Evolutionary conservation across 805 yeast species (phyloP).

Genomic region (Barnettozyma wickerhamii): DNA sequence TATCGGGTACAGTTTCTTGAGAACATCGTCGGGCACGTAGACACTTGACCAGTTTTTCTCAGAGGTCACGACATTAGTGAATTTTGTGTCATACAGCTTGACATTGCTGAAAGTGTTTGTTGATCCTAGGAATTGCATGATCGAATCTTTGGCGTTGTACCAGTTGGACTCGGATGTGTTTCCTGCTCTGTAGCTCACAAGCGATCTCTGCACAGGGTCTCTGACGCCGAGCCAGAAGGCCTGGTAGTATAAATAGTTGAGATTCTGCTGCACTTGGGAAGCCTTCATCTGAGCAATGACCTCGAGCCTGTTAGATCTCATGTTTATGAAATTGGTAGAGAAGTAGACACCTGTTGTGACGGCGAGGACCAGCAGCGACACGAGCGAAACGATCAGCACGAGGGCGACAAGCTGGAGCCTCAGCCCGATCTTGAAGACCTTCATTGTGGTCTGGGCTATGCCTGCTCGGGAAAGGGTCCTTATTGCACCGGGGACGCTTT

Average conservation of each 20-base stretch:
- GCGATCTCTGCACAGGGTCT: slow-evolving; percentile 55
- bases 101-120: slow-evolving; percentile 62
- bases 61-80: slow-evolving; percentile 42
- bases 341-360: slow-evolving; percentile 75
- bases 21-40: slow-evolving; percentile 27
- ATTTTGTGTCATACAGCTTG: slow-evolving; percentile 58
- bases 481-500: too few species aligned
- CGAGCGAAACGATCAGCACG: slow-evolving; percentile 63
- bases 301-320: slow-evolving; percentile 66
- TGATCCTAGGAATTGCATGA: slow-evolving; percentile 60
- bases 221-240: slow-evolving; percentile 58
- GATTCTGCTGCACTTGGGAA: slow-evolving; percentile 68
- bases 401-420: slow-evolving; percentile 70
- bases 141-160: slow-evolving; percentile 39
- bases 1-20: slow-evolving; percentile 46
- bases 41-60: slow-evolving; percentile 37
- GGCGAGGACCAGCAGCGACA: slow-evolving; percentile 69
- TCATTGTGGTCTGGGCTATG: slow-evolving; percentile 5
- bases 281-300: slow-evolving; percentile 81
- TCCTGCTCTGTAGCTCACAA: slow-evolving; percentile 67
- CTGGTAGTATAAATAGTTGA: slow-evolving; percentile 63
- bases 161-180: slow-evolving; percentile 51
- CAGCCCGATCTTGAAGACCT: slow-evolving; percentile 45
- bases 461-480: too few species aligned
- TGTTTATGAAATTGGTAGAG: slow-evolving; percentile 51